A percentile compares a stretch with the other conserved stretches of the same genome.
Evolutionary conservation across 202 grass and related monocot genomes (phyloP).

Genomic region (Hordeum pubiflorum): DNA sequence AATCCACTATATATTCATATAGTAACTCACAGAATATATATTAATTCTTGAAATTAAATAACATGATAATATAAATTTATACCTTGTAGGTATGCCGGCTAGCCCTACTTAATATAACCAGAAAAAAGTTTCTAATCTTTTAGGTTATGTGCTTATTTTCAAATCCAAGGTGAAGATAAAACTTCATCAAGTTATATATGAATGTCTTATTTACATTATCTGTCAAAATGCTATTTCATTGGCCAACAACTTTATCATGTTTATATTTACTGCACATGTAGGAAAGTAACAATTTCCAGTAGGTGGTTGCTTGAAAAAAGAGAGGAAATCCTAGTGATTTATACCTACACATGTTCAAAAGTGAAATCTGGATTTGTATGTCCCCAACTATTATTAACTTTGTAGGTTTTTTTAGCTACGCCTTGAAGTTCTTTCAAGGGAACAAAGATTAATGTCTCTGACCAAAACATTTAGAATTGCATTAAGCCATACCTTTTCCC

Average conservation of each 20-base stretch:
- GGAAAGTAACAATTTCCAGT: neutral
- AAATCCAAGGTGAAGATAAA: neutral
- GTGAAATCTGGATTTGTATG: neutral
- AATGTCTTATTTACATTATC: neutral
- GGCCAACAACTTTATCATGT: neutral
- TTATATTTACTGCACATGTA: neutral
- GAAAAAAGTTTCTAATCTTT: neutral
- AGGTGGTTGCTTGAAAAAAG: neutral
- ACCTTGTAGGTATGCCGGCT: neutral
- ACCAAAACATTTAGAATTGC: neutral
- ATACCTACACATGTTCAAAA: neutral
- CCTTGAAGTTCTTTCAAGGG: neutral
- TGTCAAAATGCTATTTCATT: neutral
- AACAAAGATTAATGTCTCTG: neutral
- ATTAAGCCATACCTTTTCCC: neutral
- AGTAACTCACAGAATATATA: too few relatives aligned
- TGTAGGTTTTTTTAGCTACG: neutral
- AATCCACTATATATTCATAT: too few relatives aligned
- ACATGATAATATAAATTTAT: neutral
- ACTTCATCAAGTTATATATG: neutral
- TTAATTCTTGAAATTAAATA: neutral
- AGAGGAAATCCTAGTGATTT: neutral
- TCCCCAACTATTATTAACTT: neutral
- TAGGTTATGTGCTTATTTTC: neutral
- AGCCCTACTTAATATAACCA: neutral